phyloP scores from a whole-genome alignment of 2,329 filamentous ascomycete genomes.

The Microdochium bolleyi region DNA sequence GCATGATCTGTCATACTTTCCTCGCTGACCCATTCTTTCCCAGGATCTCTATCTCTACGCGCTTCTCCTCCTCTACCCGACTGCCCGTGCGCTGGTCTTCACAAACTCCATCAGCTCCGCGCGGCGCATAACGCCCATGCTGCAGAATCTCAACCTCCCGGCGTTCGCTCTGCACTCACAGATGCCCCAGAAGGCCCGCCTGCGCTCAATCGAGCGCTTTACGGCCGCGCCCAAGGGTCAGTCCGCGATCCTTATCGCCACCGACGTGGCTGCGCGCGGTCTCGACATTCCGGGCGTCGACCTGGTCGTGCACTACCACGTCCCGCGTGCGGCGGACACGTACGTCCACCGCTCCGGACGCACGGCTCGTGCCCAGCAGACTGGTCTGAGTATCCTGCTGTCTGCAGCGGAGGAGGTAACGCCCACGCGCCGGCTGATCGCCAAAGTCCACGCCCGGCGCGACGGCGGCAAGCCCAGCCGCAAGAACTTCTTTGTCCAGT shows the following conservation, averaged over 20 bases:
- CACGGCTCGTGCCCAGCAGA: slow-evolving; percentile 74
- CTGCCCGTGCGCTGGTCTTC: slow-evolving; percentile 78
- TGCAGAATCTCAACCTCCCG: slow-evolving; percentile 73
- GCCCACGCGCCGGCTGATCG: slow-evolving; percentile 73
- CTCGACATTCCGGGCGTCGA: slow-evolving; percentile 89
- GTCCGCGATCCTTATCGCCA: slow-evolving; percentile 72
- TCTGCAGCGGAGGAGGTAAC: slow-evolving; percentile 87
- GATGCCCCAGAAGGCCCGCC: slow-evolving; percentile 91
- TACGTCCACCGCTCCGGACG: slow-evolving; percentile 95
- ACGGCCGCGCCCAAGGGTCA: slow-evolving; percentile 48
- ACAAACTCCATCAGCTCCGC: slow-evolving; percentile 94
- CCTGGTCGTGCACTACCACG: slow-evolving; percentile 89
- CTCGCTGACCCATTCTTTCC: slow-evolving; percentile 5
- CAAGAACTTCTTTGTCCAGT: slow-evolving; percentile 64
- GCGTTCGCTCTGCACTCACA: slow-evolving; percentile 79
- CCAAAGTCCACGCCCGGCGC: slow-evolving; percentile 71
- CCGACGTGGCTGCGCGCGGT: slow-evolving; percentile 87
- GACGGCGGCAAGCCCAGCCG: slow-evolving; percentile 25
- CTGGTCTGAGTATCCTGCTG: slow-evolving; percentile 77
- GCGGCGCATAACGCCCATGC: slow-evolving; percentile 73
- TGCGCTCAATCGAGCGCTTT: slow-evolving; percentile 90
- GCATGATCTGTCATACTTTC: neutral
- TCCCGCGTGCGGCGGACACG: slow-evolving; percentile 81
- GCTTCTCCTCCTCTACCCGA: slow-evolving; percentile 73
- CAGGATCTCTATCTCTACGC: slow-evolving; percentile 90